phyloP scores from a whole-genome alignment of 768 basidiomycete genomes.

The Cystoderma amianthinum region DNA sequence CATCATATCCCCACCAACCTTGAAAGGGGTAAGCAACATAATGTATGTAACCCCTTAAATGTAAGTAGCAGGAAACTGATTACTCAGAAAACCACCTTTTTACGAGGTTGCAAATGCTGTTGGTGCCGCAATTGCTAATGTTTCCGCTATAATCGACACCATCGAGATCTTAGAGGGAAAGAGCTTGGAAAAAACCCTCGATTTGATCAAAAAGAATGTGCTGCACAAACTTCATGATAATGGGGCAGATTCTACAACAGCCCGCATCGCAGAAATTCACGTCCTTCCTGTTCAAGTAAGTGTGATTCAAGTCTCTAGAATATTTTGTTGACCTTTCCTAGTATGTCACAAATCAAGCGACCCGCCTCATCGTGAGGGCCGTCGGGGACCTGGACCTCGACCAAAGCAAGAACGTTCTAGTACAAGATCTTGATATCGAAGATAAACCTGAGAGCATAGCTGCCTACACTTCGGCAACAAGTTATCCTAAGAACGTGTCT shows the following conservation, averaged over 20 bases:
- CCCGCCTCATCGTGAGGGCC: conserved; percentile 51
- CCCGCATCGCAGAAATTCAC: conserved; percentile 49
- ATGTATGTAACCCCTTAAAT: no score
- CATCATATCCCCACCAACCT: conserved; percentile 43
- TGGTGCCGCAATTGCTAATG: conserved; percentile 40
- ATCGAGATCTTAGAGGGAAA: conserved; percentile 30
- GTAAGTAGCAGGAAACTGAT: background rate
- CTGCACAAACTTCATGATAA: conserved; percentile 34
- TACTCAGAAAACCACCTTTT: conserved; percentile 18
- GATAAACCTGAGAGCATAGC: no score
- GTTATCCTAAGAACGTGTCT: no score
- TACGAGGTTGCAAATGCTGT: conserved; percentile 57
- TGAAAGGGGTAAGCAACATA: conserved; percentile 42
- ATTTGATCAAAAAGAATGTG: conserved; percentile 28
- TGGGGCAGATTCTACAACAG: conserved; percentile 34
- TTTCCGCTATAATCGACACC: conserved; percentile 38
- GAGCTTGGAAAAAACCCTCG: conserved; percentile 22
- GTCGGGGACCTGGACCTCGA: conserved; percentile 39
- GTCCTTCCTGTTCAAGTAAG: conserved; percentile 43
- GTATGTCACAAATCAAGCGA: conserved; percentile 45
- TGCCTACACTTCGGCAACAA: no score
- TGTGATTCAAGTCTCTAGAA: background rate
- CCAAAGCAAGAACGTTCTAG: conserved; percentile 1
- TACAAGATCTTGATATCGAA: conserved; percentile 8
- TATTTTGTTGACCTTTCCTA: conserved; percentile 10